A percentile compares a stretch with the other conserved stretches of the same genome.
These are phyloP conservation scores for Ambrosia artemisiifolia DNA, from an alignment of 129 eudicot genomes.

Conservation along the genomic window DNA sequence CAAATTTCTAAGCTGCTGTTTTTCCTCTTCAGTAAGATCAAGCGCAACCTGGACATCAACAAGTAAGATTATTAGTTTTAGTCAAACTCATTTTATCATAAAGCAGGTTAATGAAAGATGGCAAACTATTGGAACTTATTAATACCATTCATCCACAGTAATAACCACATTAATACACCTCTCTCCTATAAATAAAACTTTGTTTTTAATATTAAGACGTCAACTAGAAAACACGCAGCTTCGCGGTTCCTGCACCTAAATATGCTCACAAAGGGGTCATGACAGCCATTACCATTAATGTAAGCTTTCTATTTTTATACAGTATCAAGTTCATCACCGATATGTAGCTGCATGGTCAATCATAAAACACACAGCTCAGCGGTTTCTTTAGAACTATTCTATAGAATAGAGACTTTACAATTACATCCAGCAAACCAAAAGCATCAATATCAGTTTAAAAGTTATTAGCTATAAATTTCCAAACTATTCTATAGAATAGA, in stretches of 20 bases:
- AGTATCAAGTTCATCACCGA: background rate
- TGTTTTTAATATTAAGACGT: background rate
- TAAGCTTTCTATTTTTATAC: background rate
- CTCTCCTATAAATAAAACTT: background rate
- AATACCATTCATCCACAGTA: too few relatives aligned
- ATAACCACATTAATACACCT: too few relatives aligned
- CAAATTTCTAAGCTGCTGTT: constrained; percentile 51
- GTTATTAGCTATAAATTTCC: background rate
- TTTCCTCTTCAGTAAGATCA: constrained; percentile 76
- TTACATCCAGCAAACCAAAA: background rate
- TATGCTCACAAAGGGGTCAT: background rate
- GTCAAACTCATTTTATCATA: constrained; percentile 11
- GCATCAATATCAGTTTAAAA: background rate
- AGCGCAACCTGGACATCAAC: constrained; percentile 58
- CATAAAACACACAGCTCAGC: background rate
- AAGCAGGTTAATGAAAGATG: constrained; percentile 12
- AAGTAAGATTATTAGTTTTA: background rate
- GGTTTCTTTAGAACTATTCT: background rate
- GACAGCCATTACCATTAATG: background rate
- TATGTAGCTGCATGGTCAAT: background rate
- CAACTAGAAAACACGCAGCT: too few relatives aligned
- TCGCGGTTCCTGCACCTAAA: too few relatives aligned
- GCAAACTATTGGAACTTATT: background rate
- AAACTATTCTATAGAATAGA: background rate
- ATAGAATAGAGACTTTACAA: too few relatives aligned